Evolutionary conservation across 345 rosid species (phyloP).

Genomic region (Isatis tinctoria): DNA sequence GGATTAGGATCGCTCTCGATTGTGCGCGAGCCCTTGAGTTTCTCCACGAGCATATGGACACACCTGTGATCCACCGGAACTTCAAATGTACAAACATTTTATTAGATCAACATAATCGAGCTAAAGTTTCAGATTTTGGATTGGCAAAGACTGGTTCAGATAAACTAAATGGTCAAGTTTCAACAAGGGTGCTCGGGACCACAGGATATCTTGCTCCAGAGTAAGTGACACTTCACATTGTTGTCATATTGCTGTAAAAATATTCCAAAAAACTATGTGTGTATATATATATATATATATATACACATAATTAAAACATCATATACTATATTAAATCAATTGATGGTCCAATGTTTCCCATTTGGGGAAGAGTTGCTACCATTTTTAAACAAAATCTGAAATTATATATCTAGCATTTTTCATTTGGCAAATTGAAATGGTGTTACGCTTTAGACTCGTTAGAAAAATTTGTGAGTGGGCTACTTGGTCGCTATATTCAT

Average conservation of each 20-base stretch:
- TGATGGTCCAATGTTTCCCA: too few species aligned
- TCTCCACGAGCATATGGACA: conserved; percentile 62
- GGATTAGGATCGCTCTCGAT: conserved; percentile 77
- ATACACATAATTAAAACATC: too few species aligned
- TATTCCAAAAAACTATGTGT: too few species aligned
- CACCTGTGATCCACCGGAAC: conserved; percentile 79
- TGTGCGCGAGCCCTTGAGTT: conserved; percentile 84
- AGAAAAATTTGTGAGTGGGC: too few species aligned
- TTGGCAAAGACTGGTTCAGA: conserved; percentile 73
- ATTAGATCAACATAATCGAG: conserved; percentile 53
- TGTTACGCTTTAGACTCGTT: too few species aligned
- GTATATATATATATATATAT: too few species aligned
- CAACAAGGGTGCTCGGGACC: conserved; percentile 67
- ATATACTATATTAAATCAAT: too few species aligned
- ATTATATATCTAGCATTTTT: too few species aligned
- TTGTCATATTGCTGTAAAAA: background rate
- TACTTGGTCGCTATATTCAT: too few species aligned
- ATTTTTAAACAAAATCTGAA: too few species aligned
- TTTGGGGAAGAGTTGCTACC: too few species aligned
- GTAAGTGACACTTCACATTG: conserved; percentile 45
- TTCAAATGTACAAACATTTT: conserved; percentile 75
- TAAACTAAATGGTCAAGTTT: conserved; percentile 70
- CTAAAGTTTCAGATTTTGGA: conserved; percentile 76
- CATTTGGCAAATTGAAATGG: too few species aligned
- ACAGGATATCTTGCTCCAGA: conserved; percentile 86